Percentiles rank a stretch among this genome's conserved stretches.
phyloP scores from a whole-genome alignment of 306 rosid genomes.

The Rubus parviflorus region DNA sequence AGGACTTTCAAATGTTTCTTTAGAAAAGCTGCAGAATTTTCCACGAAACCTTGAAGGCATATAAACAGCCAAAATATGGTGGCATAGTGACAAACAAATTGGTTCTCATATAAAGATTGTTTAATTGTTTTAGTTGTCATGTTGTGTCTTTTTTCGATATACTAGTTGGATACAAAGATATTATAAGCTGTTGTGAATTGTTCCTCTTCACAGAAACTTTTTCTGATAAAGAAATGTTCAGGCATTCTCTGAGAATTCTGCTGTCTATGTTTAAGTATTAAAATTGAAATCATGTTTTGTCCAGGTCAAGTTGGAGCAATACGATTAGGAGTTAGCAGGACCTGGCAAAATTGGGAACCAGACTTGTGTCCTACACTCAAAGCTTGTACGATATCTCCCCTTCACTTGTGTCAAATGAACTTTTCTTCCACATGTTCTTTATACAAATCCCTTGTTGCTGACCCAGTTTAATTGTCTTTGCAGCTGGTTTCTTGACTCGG shows the following conservation, averaged over 20 bases:
- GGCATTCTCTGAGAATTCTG: neutral
- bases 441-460: conserved; percentile 16
- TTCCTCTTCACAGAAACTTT: neutral
- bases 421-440: neutral
- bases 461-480: conserved; percentile 18
- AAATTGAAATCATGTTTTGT: conserved; percentile 14
- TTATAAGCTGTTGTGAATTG: neutral
- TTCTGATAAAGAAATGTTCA: neutral
- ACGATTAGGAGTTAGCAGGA: conserved; percentile 83
- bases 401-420: neutral
- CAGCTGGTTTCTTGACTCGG: conserved; percentile 96
- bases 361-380: conserved; percentile 75
- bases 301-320: conserved; percentile 98
- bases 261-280: neutral
- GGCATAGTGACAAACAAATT: neutral
- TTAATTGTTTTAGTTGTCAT: neutral
- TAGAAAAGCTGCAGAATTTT: neutral
- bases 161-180: neutral
- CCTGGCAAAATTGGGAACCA: conserved; percentile 98
- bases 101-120: neutral
- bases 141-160: neutral
- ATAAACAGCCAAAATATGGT: neutral
- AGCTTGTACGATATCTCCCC: conserved; percentile 46
- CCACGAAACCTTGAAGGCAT: neutral
- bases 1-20: neutral